Evolutionary conservation across 1,284 basidiomycete species (phyloP), one percentile per base, ranked within the genome.

Genomic region (Naganishia sp.): DNA sequence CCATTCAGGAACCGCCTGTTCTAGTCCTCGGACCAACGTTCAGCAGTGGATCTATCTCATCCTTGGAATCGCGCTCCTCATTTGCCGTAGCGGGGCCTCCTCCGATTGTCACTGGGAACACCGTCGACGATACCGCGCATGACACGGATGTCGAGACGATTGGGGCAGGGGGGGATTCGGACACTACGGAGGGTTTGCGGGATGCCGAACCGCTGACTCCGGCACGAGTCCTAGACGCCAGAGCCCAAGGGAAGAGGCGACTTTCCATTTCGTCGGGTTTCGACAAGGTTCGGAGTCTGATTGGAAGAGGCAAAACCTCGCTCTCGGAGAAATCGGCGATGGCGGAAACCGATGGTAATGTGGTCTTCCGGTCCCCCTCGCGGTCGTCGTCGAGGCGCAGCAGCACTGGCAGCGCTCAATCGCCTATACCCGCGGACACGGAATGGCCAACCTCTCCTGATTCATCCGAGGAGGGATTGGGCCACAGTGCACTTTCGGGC

Each of bases 1-100:
- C 39, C 25, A 23, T 50, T 6, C 23, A 15, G 7, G 35, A 42
- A 15, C 58, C 58, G 28, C 47, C 58, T 15, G 35, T 21, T 21
- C 58, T 61, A 18, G 58, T 31, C 3, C 58, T 61, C 23, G 58
- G 58, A 42, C 58, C 58, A 4, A 51, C 58, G 9, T 50, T 51
- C 32, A 61, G 58, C 58, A 32, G 18, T 21, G 58, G 41, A 41
- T 61, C 58, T 31, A 49, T 61, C 58, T 50, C 58, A 2, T 61
- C 58, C 7, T 39, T 61, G 32, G 58, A 23, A 42, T 50, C 58
- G 10, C 31, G 46, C 39, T 50, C 35, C 47, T 10, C 50, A 17
- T 18, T 28, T 6, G 21, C 31, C 6, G n/a, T 45, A 9, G 28
- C n/a, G 18, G 21, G 11, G 7, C 23, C 28, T 23, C n/a, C 32